Percentiles rank a stretch among this genome's conserved stretches.
These are phyloP conservation scores for Geosiphon pyriformis DNA, from an alignment of 192 early-diverging fungal genomes.

Conservation along the genomic window DNA sequence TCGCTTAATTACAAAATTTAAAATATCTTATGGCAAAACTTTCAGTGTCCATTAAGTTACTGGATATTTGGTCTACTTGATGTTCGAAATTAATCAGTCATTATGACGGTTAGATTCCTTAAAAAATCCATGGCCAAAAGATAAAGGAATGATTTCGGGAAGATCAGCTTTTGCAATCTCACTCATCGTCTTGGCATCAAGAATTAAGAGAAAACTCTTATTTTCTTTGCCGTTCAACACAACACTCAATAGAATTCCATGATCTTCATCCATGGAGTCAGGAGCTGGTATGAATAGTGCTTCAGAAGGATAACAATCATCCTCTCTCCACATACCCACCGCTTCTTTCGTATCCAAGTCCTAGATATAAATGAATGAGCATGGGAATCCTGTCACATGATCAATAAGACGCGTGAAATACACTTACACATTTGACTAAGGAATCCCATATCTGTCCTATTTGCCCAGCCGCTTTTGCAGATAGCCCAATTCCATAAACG, in stretches of 20 bases:
- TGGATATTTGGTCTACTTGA: too few species aligned
- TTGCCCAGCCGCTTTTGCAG: constrained; percentile 15
- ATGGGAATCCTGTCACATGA: neutral
- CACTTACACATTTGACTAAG: constrained; percentile 42
- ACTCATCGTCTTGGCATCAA: constrained; percentile 64
- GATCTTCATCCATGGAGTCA: constrained; percentile 57
- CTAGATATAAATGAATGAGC: constrained; percentile 16
- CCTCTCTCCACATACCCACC: constrained; percentile 30
- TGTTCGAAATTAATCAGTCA: too few species aligned
- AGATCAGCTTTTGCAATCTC: constrained; percentile 64
- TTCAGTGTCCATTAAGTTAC: too few species aligned
- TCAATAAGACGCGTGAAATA: neutral
- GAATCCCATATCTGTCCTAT: constrained; percentile 38
- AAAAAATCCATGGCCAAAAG: constrained; percentile 64
- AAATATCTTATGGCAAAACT: too few species aligned
- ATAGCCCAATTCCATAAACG: constrained; percentile 37
- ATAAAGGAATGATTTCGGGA: constrained; percentile 59
- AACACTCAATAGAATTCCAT: constrained; percentile 68
- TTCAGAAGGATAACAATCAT: constrained; percentile 72
- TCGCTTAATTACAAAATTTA: too few species aligned
- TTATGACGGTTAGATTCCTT: neutral
- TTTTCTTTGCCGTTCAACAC: constrained; percentile 63
- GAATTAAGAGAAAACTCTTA: constrained; percentile 63
- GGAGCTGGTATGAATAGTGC: constrained; percentile 68
- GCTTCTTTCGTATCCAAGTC: constrained; percentile 32